These are phyloP conservation scores for Apiotrichum sp. DNA, from an alignment of 1,284 basidiomycete species.

Conservation along the genomic window DNA sequence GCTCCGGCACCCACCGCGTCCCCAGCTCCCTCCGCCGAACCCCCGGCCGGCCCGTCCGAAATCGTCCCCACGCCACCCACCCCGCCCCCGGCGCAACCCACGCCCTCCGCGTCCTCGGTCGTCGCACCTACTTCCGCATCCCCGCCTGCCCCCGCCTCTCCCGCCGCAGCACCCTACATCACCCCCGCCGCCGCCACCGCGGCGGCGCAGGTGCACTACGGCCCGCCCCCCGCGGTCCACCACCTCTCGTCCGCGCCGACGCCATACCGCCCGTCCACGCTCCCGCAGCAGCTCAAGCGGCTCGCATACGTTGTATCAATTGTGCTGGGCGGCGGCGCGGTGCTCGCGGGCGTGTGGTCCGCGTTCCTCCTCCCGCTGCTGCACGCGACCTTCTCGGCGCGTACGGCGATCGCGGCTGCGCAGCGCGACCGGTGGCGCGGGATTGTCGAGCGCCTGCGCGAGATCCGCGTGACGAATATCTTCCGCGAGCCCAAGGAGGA, in stretches of 20 bases:
- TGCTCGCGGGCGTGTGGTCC: conserved; percentile 37
- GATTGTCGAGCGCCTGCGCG: conserved; percentile 19
- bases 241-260: conserved; percentile 7
- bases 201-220: neutral
- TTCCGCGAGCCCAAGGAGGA: conserved; percentile 10
- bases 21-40: too few relatives aligned
- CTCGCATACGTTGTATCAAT: conserved; percentile 38
- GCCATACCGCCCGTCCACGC: conserved; percentile 3
- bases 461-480: conserved; percentile 17
- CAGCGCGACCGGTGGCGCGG: conserved; percentile 25
- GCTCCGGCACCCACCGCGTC: neutral
- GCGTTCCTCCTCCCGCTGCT: conserved; percentile 41
- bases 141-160: neutral
- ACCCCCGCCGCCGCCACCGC: neutral
- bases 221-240: neutral
- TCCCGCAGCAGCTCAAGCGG: conserved; percentile 26
- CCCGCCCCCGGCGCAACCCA: neutral
- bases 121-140: neutral
- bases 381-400: conserved; percentile 41
- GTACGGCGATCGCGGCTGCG: conserved; percentile 36
- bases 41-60: neutral
- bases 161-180: neutral
- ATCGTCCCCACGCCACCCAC: neutral
- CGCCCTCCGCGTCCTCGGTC: neutral
- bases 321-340: conserved; percentile 32